Evolutionary conservation across 129 eudicot genomes (phyloP), one percentile per base, ranked within the genome.

Genomic region (Deinandra increscens): DNA sequence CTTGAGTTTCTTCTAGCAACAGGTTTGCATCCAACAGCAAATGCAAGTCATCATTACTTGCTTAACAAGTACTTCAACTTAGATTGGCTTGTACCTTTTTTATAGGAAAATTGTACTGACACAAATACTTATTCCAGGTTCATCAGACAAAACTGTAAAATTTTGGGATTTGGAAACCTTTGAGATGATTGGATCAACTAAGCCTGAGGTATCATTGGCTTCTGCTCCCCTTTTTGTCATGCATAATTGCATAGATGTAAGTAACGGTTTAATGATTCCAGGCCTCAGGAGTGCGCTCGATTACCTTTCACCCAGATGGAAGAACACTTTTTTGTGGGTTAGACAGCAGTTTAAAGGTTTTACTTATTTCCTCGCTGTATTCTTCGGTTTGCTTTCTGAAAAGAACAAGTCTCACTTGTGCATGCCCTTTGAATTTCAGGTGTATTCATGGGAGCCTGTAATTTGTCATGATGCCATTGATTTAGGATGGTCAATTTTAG

Each of bases 371-470:
- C 12, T 43, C 62, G 8, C 6, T 63, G 17, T 9, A 26, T n/a
- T 12, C 58, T 60, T 70, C 31, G 34, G 41, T 42, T 43, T 78
- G 6, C 5, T 45, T 73, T 58, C 23, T 9, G n/a, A 18, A 49
- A 46, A 37, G 18, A 13, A 37, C 17, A 50, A 60, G 55, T 61
- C 75, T 70, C 41, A 77, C 44, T 42, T 79, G 31, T 51, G 19
- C 22, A 15, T 45, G 14, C 26, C 68, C 37, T 70, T 38, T 60
- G 59, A 65, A 48, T 74, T 71, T 64, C 60, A 93, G 98, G 95
- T 93, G 81, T 85, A 89, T 86, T 84, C 97, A 73, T 93, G 97
- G 98, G 96, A 93, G 87, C 98, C 98, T 78, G 87, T 93, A 67
- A 64, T 78, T 60, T 86, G 92, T 78, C 98, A 89, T 74, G 98